These are phyloP conservation scores for Tephrocybe sp. DNA, from an alignment of 768 basidiomycete species.

Conservation along the genomic window DNA sequence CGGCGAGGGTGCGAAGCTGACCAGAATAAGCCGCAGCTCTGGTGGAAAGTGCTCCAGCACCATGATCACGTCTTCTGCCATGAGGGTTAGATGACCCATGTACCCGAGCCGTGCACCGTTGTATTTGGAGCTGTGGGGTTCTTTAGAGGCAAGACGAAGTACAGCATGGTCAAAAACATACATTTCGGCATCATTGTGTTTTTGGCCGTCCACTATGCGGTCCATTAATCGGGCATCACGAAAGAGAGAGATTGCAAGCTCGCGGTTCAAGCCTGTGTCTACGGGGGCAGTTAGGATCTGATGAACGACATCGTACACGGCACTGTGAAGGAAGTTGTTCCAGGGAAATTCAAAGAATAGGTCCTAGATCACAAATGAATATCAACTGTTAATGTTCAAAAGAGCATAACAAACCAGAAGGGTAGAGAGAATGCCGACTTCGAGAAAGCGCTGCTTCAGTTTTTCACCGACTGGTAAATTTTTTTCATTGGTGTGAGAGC, in stretches of 20 bases:
- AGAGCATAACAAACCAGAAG: conserved; percentile 63
- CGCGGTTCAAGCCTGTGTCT: conserved; percentile 80
- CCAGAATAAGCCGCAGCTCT: conserved; percentile 67
- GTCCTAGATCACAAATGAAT: conserved; percentile 49
- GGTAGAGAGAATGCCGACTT: conserved; percentile 70
- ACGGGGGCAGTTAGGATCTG: conserved; percentile 91
- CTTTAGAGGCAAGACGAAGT: not conserved
- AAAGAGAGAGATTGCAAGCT: conserved; percentile 82
- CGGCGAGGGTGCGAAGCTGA: conserved; percentile 67
- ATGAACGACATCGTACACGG: conserved; percentile 94
- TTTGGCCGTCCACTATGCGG: conserved; percentile 85
- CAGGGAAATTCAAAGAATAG: conserved; percentile 95
- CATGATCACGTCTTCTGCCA: conserved; percentile 91
- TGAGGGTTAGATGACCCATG: conserved; percentile 96
- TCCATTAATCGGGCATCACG: conserved; percentile 83
- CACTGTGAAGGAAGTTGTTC: conserved; percentile 97
- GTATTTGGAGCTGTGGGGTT: conserved; percentile 54
- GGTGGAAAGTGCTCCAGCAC: conserved; percentile 87
- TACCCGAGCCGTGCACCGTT: conserved; percentile 85
- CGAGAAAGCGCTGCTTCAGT: conserved; percentile 77
- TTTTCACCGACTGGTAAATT: conserved; percentile 68
- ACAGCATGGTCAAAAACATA: conserved; percentile 29
- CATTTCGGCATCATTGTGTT: conserved; percentile 76
- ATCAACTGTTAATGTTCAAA: conserved; percentile 1
- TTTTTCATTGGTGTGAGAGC: conserved; percentile 26